Conservation (phyloP, 805 yeast species). For the Pichia pseudocactophila region DNA sequence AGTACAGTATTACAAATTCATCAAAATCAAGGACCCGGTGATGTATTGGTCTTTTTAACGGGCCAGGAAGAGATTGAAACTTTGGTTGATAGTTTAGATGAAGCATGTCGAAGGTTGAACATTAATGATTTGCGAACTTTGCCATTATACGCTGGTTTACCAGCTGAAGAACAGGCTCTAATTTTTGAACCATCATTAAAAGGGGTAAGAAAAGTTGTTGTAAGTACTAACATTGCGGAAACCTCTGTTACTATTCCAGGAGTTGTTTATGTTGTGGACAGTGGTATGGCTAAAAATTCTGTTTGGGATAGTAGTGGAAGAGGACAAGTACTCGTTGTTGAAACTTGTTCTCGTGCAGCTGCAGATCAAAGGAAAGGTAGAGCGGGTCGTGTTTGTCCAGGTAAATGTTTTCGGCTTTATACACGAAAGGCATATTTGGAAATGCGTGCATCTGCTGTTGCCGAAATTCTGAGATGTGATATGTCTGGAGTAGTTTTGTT, state of each 20-base stretch:
- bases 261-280: conserved; percentile 87
- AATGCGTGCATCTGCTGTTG: conserved; percentile 72
- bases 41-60: conserved; percentile 81
- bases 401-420: conserved; percentile 83
- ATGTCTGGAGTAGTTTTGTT: conserved; percentile 67
- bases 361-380: conserved; percentile 97
- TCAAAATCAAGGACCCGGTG: conserved; percentile 57
- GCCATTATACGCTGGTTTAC: conserved; percentile 87
- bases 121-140: conserved; percentile 57
- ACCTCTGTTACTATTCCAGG: conserved; percentile 95
- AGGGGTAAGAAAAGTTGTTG: conserved; percentile 71
- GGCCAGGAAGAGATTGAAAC: conserved; percentile 96
- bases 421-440: conserved; percentile 74
- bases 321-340: conserved; percentile 36
- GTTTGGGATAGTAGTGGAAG: conserved; percentile 80
- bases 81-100: conserved; percentile 60
- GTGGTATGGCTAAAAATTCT: conserved; percentile 90
- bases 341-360: conserved; percentile 89
- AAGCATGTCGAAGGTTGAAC: conserved; percentile 42
- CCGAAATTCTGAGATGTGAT: conserved; percentile 87
- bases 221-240: conserved; percentile 96
- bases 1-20: conserved; percentile 86
- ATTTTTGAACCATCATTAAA: conserved; percentile 86
- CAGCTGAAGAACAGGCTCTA: conserved; percentile 69
- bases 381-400: conserved; percentile 97